A percentile compares a stretch with the other conserved stretches of the same genome.
phyloP scores from a whole-genome alignment of 352 stramenopile genomes.

The Phytopythium vexans region DNA sequence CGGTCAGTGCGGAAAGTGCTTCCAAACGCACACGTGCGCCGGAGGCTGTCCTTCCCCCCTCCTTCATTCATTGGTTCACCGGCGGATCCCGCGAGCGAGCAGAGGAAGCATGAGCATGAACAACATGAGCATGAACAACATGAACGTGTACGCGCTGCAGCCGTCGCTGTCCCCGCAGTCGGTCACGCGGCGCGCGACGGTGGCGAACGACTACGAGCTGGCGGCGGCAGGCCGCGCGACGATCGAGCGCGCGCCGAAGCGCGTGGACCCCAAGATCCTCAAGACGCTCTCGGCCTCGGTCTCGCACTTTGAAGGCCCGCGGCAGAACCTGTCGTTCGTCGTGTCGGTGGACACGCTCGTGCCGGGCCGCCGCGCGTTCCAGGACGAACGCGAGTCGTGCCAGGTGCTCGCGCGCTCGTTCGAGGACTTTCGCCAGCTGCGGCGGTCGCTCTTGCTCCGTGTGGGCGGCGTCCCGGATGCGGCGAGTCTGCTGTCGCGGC shows the following conservation, averaged over 20 bases:
- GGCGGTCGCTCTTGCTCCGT: conserved; percentile 64
- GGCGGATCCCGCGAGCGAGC: no score
- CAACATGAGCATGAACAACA: conserved; percentile 16
- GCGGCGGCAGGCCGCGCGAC: conserved; percentile 12
- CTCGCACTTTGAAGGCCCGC: conserved; percentile 58
- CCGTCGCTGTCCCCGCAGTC: conserved; percentile 40
- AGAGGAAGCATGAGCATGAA: no score
- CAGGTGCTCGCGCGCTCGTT: conserved; percentile 71
- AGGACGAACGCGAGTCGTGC: conserved; percentile 65
- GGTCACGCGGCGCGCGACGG: conserved; percentile 30
- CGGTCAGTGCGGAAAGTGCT: conserved; percentile 8
- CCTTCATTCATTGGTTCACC: no score
- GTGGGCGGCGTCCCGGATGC: conserved; percentile 47
- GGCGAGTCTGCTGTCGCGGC: conserved; percentile 24
- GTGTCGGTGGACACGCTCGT: conserved; percentile 77
- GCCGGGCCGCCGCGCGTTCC: conserved; percentile 45
- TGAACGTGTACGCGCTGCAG: conserved; percentile 33
- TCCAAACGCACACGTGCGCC: not conserved
- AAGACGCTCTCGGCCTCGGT: conserved; percentile 78
- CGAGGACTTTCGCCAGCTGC: conserved; percentile 74
- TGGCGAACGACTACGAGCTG: conserved; percentile 34
- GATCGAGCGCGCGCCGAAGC: conserved; percentile 42
- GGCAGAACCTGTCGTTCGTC: conserved; percentile 76
- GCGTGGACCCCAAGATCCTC: conserved; percentile 76
- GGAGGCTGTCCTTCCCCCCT: no score